Base-by-base conservation (phyloP, 2,329 filamentous ascomycete species). In the Acrodontium crateriforme region DNA sequence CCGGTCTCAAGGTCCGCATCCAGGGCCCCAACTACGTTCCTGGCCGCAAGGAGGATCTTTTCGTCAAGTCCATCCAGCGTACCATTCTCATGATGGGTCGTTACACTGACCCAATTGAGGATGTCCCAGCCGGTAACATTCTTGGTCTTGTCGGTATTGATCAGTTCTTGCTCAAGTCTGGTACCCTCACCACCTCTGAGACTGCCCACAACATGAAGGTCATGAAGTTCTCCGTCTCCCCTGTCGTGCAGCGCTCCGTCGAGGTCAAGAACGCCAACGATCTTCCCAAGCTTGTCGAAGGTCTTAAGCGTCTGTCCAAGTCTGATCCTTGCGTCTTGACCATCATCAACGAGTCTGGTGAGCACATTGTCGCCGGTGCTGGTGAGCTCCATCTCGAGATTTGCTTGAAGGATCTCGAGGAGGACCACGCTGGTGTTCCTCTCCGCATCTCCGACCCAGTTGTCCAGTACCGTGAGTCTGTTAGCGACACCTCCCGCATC, bases 201-300 rank as follows among this genome's bases (percentile, higher is more conserved):
- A 91, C 83, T 45, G 87, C 89, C 59, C 89, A 98, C 79, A 98
- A 98, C 78, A 69, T 98, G 55, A 95, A 95, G 79, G 89, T 98
- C 68, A 98, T 98, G 89, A 95, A 94, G 74, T 98, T 98, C 80
- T 98, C 89, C 56, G 89, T 98, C 60, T 95, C 89, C 37, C 89
- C 89, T 53, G 89, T 98, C 67, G 89, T 98, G 46, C 87, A 80
- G 68, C 87, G 87, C 50, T 93, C 89, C 63, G 89, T 98, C 55
- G 83, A 94, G 68, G 87, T 94, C 71, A 95, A 95, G 83, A 98
- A 98, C 69, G 89, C 89, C 55, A 84, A 92, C 69, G 89, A 98
- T 73, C 77, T 98, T 43, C 89, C 89, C 64, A 98, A 98, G 78
- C 78, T 98, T 37, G 89, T 98, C 53, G 89, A 98, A 72, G 89